Conservation (phyloP, 257 asterid species). For the Pogostemon cablin region DNA sequence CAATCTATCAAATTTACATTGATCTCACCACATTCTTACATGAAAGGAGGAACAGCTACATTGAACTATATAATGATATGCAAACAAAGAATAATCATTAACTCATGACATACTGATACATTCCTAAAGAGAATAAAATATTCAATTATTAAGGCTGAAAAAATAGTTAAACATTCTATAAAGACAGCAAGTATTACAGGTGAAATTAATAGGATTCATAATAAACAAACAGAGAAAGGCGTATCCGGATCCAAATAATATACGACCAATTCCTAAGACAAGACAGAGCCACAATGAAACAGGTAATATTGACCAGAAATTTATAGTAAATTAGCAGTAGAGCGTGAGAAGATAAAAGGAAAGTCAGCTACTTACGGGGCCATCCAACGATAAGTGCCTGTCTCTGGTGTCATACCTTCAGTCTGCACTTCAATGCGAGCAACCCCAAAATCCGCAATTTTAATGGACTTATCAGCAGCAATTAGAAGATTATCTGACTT, state of each 20-base stretch:
- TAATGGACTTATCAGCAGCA: conserved; percentile 87
- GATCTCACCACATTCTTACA: neutral
- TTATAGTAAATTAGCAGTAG: neutral
- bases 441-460: conserved; percentile 97
- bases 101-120: neutral
- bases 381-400: conserved; percentile 99
- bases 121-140: conserved; percentile 15
- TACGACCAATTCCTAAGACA: neutral
- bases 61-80: conserved; percentile 4
- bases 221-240: neutral
- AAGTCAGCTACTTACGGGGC: conserved; percentile 82
- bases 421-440: conserved; percentile 98
- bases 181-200: conserved; percentile 1
- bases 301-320: too few relatives aligned
- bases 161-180: neutral
- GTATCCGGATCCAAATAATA: too few relatives aligned
- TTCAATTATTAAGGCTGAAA: neutral
- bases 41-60: neutral
- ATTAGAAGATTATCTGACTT: conserved; percentile 96
- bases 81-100: neutral
- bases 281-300: neutral
- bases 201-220: neutral
- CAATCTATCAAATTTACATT: neutral
- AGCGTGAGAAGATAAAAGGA: neutral
- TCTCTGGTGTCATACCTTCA: conserved; percentile 99